Percentiles rank a stretch among this genome's conserved stretches.
These are phyloP conservation scores for Saccharomyces kudriavzevii DNA, from an alignment of 805 yeast species.

Conservation along the genomic window DNA sequence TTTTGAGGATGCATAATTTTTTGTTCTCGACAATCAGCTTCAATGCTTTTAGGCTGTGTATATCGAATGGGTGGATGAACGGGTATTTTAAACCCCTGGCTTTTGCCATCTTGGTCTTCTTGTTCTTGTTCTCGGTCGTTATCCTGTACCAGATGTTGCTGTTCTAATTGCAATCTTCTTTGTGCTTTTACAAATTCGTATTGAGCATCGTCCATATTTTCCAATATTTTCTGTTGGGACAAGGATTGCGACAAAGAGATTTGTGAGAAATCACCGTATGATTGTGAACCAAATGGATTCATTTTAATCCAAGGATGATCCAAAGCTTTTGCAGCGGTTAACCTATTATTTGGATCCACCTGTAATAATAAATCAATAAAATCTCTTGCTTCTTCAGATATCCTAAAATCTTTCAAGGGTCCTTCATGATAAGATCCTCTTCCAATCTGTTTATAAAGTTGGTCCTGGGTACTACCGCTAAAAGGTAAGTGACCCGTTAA, in stretches of 20 bases:
- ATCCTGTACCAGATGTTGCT: constrained; percentile 7
- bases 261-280: constrained; percentile 22
- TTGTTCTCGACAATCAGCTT: constrained; percentile 6
- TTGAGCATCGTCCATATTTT: constrained; percentile 30
- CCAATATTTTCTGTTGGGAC: constrained; percentile 51
- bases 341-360: constrained; percentile 65
- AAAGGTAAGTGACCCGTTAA: constrained; percentile 92
- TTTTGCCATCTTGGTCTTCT: constrained; percentile 3
- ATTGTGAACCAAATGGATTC: constrained; percentile 4
- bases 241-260: constrained; percentile 64
- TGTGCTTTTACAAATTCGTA: constrained; percentile 23
- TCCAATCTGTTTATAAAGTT: constrained; percentile 66
- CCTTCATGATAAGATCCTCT: constrained; percentile 74
- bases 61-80: constrained; percentile 20
- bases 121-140: constrained; percentile 7
- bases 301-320: constrained; percentile 70
- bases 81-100: constrained; percentile 26
- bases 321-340: constrained; percentile 70
- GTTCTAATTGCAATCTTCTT: constrained; percentile 13
- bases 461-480: constrained; percentile 85
- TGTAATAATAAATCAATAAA: constrained; percentile 65
- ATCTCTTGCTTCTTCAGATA: constrained; percentile 61
- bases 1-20: constrained; percentile 2
- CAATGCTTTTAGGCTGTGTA: constrained; percentile 21
- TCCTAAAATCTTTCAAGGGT: constrained; percentile 56